Base-by-base conservation (phyloP, 2,329 filamentous ascomycete species). In the Talaromyces albobiverticillius region DNA sequence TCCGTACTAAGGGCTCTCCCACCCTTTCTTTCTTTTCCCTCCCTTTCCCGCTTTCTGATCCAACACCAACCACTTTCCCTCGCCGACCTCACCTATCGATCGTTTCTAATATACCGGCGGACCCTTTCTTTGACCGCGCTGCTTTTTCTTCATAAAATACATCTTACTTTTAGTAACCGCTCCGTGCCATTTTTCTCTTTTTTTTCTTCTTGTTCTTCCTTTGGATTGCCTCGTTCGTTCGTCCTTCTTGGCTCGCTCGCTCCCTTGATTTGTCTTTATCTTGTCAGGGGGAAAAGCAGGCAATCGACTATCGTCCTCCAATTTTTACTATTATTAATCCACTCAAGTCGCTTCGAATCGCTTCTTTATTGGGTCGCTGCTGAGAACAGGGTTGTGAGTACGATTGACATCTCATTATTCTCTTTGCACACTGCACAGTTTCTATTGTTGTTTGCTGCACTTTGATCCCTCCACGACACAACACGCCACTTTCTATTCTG, bases 351-450 rank as follows among this genome's bases (percentile, higher is more conserved):
- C 41, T 45, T 22, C 38, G 25, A 25, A 18, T 18, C 43, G 13
- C 31, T 23, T 40, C 18, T 34, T 46, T 18, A 38, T 41, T 45
- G 38, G n/a, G 31, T 46, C 43, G 16, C 41, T 23, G 31, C 41
- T 46, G 53, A 50, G 36, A 50, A 48, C 46, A 50, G 53, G 46
- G 34, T 54, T 43, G 53, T 54, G 43, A 54, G 46, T n/a, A n/a
- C n/a, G n/a, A n/a, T n/a, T n/a, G n/a, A n/a, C n/a, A n/a, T n/a
- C n/a, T 51, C 14, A 11, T 38, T 13, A 20, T 40, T 45, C 34
- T n/a, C 38, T n/a, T 49, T 42, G 20, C 20, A 22, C 22, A 9
- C 25, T 36, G 22, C 18, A 14, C 50, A 11, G 23, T 26, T 2
- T 47, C 22, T 41, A 41, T 20, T 48, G 45, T 23, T 20, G 32